Base-by-base conservation (phyloP, 768 basidiomycete species). In the Russula compacta region DNA sequence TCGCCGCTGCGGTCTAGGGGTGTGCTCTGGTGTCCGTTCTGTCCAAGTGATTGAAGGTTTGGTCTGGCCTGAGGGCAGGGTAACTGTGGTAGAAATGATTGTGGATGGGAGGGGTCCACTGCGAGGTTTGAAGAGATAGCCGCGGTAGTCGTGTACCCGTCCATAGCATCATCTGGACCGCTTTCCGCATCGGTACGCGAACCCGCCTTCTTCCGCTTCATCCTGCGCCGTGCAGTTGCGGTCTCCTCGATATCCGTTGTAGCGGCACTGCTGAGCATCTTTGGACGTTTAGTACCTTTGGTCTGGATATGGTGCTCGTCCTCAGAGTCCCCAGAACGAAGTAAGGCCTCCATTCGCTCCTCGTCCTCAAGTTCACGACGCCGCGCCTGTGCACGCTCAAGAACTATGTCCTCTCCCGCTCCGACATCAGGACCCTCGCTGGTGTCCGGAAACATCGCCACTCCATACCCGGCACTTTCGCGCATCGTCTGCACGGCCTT, bases 401-500 rank as follows among this genome's bases (percentile, higher is more conserved):
- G 74, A 47, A 79, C 74, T 19, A 79, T 77, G 35, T 67, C 70
- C 59, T 81, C 78, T 3, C 74, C 77, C 3, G 74, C 77, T 3
- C 73, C 78, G 5, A 67, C 63, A 17, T 59, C 67, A 44, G 66
- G 68, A 49, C 58, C 65, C 10, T 77, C 74, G 35, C 75, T 78
- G 46, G 80, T 81, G 44, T 83, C 86, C 0, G 90, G 89, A 70
- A 92, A 95, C 84, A 89, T 88, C 6, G 86, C 84, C 8, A 86
- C 85, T 0, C 94, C 94, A 69, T 92, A 97, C 39, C 81, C 81
- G 0, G 86, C 80, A 61, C 92, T 95, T 49, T 89, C 85, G 33
- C 83, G 79, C 52, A 94, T 71, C 6, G 89, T 82, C 21, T 72
- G 68, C 11, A 87, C 67, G 0, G 89, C 91, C 47, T 76, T 76